These are phyloP conservation scores for Phytophthora sp. DNA, from an alignment of 352 stramenopile genomes.

Conservation along the genomic window DNA sequence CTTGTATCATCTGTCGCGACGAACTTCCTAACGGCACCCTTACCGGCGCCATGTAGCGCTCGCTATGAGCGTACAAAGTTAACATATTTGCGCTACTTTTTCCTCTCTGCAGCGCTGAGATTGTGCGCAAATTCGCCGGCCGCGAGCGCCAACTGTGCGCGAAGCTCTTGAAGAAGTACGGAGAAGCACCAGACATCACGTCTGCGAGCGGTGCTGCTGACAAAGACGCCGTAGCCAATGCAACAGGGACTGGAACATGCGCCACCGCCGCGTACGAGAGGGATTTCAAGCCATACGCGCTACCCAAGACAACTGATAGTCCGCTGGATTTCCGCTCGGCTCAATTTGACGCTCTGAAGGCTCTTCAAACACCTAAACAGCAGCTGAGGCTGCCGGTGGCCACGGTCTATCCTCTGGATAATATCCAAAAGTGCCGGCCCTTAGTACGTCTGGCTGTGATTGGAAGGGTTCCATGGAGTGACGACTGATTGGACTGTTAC, in stretches of 20 bases:
- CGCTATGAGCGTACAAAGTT: neutral
- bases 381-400: constrained; percentile 37
- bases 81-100: neutral
- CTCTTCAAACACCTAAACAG: constrained; percentile 39
- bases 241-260: neutral
- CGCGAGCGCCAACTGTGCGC: constrained; percentile 67
- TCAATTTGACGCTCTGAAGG: constrained; percentile 61
- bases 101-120: constrained; percentile 56
- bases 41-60: neutral
- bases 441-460: constrained; percentile 46
- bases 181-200: constrained; percentile 49
- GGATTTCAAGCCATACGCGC: constrained; percentile 38
- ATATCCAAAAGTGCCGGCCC: constrained; percentile 87
- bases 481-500: neutral
- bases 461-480: neutral
- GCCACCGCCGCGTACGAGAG: constrained; percentile 40
- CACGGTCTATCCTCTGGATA: constrained; percentile 72
- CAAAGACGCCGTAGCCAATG: neutral
- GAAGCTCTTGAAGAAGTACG: constrained; percentile 85
- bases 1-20: neutral
- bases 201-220: neutral
- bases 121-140: constrained; percentile 70
- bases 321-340: constrained; percentile 58
- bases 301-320: constrained; percentile 15
- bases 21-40: neutral